Percentiles rank a stretch among this genome's conserved stretches.
Conservation (phyloP, 345 rosid genomes). For the Brassica juncea region DNA sequence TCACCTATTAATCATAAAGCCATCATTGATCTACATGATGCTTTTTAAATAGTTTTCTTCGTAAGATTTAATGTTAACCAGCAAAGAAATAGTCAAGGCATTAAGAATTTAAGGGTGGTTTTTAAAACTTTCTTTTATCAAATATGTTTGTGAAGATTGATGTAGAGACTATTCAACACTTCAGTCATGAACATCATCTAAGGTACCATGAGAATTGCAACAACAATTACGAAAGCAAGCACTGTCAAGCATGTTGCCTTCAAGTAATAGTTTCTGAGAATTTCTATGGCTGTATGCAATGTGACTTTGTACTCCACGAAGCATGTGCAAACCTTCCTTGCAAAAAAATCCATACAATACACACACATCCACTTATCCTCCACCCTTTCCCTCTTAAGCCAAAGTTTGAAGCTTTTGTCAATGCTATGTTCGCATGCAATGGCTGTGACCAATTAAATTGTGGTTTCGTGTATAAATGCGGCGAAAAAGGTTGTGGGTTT, state of each 20-base stretch:
- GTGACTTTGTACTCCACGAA: background rate
- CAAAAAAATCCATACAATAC: background rate
- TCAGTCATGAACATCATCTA: conserved; percentile 15
- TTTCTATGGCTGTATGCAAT: conserved; percentile 3
- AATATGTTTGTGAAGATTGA: background rate
- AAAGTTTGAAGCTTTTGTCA: conserved; percentile 2
- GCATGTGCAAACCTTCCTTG: conserved; percentile 1
- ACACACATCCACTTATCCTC: conserved; percentile 7
- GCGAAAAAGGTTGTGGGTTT: conserved; percentile 8
- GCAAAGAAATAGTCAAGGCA: background rate
- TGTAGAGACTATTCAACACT: conserved; percentile 1
- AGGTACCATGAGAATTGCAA: background rate
- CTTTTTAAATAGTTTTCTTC: background rate
- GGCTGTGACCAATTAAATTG: conserved; percentile 17
- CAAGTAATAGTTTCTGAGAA: background rate
- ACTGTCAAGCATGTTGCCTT: conserved; percentile 16
- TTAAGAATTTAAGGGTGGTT: background rate
- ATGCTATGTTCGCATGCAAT: conserved; percentile 6
- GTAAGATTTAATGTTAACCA: background rate
- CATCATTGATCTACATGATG: background rate
- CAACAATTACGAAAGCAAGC: background rate
- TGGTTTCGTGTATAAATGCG: conserved; percentile 11
- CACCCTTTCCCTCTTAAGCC: background rate
- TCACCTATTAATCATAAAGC: background rate
- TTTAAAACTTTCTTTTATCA: background rate